Conservation (phyloP, 2,329 filamentous ascomycete genomes). For the Hirsutella thompsonii region DNA sequence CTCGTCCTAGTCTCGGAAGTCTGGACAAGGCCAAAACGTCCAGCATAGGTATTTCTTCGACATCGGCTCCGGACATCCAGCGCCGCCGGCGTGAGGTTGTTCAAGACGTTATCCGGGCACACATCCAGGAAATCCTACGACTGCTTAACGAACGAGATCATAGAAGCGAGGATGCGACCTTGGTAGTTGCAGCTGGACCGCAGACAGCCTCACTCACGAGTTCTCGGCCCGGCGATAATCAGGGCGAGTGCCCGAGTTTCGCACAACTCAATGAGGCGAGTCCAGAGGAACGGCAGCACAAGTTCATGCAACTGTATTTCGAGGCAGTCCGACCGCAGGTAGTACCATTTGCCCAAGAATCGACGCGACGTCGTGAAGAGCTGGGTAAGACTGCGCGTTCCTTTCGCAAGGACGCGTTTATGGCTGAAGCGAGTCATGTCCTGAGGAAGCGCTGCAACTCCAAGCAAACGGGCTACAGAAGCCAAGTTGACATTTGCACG, state of each 20-base stretch:
- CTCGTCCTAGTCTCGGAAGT: too few species aligned
- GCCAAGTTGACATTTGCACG: neutral
- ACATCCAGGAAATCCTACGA: constrained; percentile 33
- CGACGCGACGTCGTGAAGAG: constrained; percentile 13
- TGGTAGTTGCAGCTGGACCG: constrained; percentile 8
- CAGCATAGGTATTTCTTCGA: neutral
- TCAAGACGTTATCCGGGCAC: constrained; percentile 31
- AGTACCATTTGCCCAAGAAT: constrained; percentile 17
- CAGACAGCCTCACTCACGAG: constrained; percentile 5
- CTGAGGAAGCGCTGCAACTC: constrained; percentile 10
- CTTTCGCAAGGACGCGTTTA: constrained; percentile 4
- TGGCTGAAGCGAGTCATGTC: constrained; percentile 9
- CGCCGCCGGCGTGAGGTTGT: constrained; percentile 22
- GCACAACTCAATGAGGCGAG: constrained; percentile 32
- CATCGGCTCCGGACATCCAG: constrained; percentile 4
- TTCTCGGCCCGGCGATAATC: neutral
- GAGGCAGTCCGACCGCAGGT: constrained; percentile 27
- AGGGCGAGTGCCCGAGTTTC: constrained; percentile 15
- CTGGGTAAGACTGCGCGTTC: constrained; percentile 3
- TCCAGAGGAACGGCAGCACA: constrained; percentile 34
- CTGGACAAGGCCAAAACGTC: neutral
- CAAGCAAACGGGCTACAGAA: constrained; percentile 10
- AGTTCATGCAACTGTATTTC: constrained; percentile 42
- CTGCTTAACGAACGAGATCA: constrained; percentile 29
- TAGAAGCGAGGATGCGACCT: constrained; percentile 12